phyloP scores from a whole-genome alignment of 768 basidiomycete genomes.

The Hygrocybe punicea region DNA sequence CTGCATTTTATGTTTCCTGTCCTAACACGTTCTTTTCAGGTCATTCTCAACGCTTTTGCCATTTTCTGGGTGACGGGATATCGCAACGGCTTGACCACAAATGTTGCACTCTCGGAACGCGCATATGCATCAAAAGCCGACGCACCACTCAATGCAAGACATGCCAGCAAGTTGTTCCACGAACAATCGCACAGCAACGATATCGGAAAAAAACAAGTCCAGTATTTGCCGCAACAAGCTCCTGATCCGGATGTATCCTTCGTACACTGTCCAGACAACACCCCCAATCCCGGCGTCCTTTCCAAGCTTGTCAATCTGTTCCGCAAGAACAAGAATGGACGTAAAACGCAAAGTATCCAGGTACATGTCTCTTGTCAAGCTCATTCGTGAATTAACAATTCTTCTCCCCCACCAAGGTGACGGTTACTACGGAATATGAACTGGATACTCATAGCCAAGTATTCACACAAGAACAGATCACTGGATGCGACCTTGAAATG shows the following conservation, averaged over 20 bases:
- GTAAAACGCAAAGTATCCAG: not conserved
- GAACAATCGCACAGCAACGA: no score
- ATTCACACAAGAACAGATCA: no score
- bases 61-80: constrained; percentile 46
- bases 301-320: not conserved
- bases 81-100: no score
- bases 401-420: not conserved
- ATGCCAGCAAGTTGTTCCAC: no score
- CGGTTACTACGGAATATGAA: not conserved
- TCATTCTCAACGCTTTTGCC: constrained; percentile 45
- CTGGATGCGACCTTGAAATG: no score
- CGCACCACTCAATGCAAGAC: no score
- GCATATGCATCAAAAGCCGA: no score
- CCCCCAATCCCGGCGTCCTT: not conserved
- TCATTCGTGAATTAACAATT: no score
- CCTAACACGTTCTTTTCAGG: constrained; percentile 23
- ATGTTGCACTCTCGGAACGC: no score
- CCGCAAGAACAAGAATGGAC: not conserved
- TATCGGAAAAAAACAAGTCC: no score
- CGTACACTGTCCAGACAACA: not conserved
- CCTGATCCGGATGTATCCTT: not conserved
- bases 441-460: not conserved
- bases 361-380: no score
- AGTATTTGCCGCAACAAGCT: not conserved
- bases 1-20: not conserved